Evolutionary conservation across 2,329 filamentous ascomycete species (phyloP), one percentile per base, ranked within the genome.

Genomic region (Pezicula neosporulosa): DNA sequence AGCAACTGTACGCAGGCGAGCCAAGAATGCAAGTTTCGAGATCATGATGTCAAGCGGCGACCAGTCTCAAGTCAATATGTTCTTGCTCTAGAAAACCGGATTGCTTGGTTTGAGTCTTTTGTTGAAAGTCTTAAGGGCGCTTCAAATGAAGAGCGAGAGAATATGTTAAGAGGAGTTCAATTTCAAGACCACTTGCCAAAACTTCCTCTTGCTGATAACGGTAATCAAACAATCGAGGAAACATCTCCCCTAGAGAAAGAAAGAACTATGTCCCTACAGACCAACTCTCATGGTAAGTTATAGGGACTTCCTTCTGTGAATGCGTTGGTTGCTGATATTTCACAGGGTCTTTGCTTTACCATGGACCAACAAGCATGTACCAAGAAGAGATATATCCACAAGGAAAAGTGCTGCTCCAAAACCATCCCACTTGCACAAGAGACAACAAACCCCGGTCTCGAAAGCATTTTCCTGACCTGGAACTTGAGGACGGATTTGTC

Each of bases 351-450:
- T 51, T 58, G 1, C 37, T 53, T 1, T 60, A 58, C 18, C 53
- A 61, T 8, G 55, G 55, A 4, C 49, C 55, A 15, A 57, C 55
- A 6, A 66, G 64, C 27, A 66, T 66, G 13, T 65, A 63, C 37
- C 58, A 54, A 9, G 52, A 48, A 15, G 47, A 60, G 10, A 39
- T 43, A 1, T 30, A 37, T 37, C 35, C 35, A 37, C 35, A 37
- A 16, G 35, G 35, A 37, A 4, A 37, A 16, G 12, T 16, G 16
- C 35, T 37, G 16, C 3, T 21, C 37, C 43, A 4, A 15, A 24
- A 43, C 7, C 12, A 15, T 4, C 7, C 41, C 8, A 27, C 46
- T 5, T 18, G 19, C 3, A 36, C 16, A 13, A 48, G 39, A 3
- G 53, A 57, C 12, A 52, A 48, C 2, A 53, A 58, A 27, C 56